These are phyloP conservation scores for Penicillium psychrofluorescens DNA, from an alignment of 495 filamentous ascomycete species.

Conservation along the genomic window DNA sequence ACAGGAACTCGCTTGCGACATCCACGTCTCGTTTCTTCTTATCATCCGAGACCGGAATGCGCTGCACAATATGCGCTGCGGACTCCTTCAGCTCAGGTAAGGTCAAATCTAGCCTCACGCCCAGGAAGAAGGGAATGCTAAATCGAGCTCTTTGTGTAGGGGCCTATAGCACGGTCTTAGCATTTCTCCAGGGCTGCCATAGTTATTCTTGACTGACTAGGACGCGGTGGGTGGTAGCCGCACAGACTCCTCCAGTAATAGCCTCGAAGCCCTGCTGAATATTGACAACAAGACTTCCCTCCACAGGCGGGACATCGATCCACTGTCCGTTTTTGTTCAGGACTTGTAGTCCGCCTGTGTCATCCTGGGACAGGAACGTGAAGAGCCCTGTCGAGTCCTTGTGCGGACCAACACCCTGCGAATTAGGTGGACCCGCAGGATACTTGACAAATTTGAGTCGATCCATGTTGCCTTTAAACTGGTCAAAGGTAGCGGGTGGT, in stretches of 20 bases:
- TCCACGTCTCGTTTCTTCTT: constrained; percentile 30
- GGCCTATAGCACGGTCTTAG: constrained; percentile 11
- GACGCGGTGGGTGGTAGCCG: constrained; percentile 80
- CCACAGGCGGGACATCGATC: constrained; percentile 41
- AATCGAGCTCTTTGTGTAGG: constrained; percentile 50
- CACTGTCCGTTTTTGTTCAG: constrained; percentile 42
- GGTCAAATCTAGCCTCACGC: constrained; percentile 70
- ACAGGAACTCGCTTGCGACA: constrained; percentile 38
- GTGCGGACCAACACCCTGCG: constrained; percentile 76
- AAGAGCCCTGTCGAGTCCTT: constrained; percentile 74
- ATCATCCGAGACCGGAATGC: constrained; percentile 27
- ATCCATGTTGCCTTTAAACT: constrained; percentile 82
- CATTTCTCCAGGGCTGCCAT: not conserved
- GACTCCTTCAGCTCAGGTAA: constrained; percentile 46
- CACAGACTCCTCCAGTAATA: constrained; percentile 79
- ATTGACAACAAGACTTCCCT: constrained; percentile 47
- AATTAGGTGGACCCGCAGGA: constrained; percentile 59
- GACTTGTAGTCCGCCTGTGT: constrained; percentile 43
- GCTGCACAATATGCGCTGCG: constrained; percentile 28
- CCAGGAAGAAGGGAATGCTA: constrained; percentile 87
- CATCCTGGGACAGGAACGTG: constrained; percentile 48
- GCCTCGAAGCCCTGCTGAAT: constrained; percentile 86
- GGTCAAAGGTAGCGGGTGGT: constrained; percentile 60
- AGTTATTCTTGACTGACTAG: constrained; percentile 16
- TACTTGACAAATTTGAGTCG: constrained; percentile 94